Conservation (phyloP, 805 yeast species). For the Zygosaccharomyces kombuchaensis region DNA sequence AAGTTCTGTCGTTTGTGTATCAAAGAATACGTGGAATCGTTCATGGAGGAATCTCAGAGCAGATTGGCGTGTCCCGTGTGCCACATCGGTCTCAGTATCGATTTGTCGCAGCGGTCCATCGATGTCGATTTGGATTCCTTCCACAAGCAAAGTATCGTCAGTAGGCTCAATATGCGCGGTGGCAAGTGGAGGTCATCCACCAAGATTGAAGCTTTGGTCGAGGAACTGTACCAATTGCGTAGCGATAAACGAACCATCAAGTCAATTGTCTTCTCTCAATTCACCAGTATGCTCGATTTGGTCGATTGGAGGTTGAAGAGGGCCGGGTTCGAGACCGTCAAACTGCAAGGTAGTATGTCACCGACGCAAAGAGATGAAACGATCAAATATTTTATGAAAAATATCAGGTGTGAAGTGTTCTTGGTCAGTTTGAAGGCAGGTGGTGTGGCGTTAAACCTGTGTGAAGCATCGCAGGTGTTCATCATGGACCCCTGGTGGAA, state of each 20-base stretch:
- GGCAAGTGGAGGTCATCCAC: slow-evolving; percentile 93
- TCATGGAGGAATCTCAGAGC: slow-evolving; percentile 48
- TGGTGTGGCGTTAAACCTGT: slow-evolving; percentile 93
- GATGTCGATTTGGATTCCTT: slow-evolving; percentile 55
- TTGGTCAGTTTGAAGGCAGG: slow-evolving; percentile 96
- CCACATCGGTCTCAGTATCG: slow-evolving; percentile 88
- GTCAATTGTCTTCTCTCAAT: slow-evolving; percentile 95
- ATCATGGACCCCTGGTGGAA: slow-evolving; percentile 99
- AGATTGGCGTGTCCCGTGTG: slow-evolving; percentile 90
- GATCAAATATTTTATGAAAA: slow-evolving; percentile 87
- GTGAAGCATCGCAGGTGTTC: slow-evolving; percentile 96
- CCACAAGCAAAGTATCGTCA: slow-evolving; percentile 65
- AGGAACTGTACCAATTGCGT: slow-evolving; percentile 81
- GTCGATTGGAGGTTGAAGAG: slow-evolving; percentile 93
- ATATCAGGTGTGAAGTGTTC: slow-evolving; percentile 87
- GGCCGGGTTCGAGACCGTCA: slow-evolving; percentile 93
- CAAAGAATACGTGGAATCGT: slow-evolving; percentile 82
- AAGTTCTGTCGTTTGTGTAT: slow-evolving; percentile 90
- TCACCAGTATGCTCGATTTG: slow-evolving; percentile 92
- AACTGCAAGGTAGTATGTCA: slow-evolving; percentile 94
- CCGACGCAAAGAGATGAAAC: slow-evolving; percentile 93
- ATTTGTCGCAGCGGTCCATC: slow-evolving; percentile 78
- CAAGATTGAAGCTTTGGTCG: slow-evolving; percentile 92
- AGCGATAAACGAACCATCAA: slow-evolving; percentile 86
- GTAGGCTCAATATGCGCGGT: slow-evolving; percentile 79